Evolutionary conservation across 139 green algal species (phyloP).

Genomic region (Edaphochlamys debaryana): DNA sequence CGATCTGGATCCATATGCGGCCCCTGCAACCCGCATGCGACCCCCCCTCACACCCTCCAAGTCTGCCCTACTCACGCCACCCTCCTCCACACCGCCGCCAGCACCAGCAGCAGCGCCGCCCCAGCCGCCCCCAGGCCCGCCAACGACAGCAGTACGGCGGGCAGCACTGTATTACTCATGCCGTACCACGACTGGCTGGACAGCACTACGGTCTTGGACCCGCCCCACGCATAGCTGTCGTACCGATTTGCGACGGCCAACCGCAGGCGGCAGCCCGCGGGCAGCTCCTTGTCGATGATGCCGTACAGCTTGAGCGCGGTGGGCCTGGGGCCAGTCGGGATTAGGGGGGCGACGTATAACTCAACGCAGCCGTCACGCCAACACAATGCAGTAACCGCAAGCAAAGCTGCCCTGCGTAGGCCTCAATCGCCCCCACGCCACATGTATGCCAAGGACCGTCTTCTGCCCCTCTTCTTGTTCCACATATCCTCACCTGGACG

Average conservation of each 20-base stretch:
- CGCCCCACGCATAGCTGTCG: slow-evolving; percentile 17
- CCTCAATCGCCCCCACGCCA: too few relatives aligned
- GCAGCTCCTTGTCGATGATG: neutral
- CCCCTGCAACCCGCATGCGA: too few relatives aligned
- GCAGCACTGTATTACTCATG: neutral
- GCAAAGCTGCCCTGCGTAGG: neutral
- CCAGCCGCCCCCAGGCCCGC: neutral
- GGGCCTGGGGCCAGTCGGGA: slow-evolving; percentile 35
- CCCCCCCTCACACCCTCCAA: too few relatives aligned
- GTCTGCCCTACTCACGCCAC: too few relatives aligned
- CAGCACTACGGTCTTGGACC: neutral
- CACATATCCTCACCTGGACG: neutral
- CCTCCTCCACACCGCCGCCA: neutral
- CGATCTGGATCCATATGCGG: too few relatives aligned
- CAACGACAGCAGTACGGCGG: slow-evolving; percentile 2
- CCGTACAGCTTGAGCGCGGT: slow-evolving; percentile 13
- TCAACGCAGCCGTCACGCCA: neutral
- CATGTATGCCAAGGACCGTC: too few relatives aligned
- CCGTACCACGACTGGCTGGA: slow-evolving; percentile 28
- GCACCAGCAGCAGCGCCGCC: neutral
- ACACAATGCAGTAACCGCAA: neutral
- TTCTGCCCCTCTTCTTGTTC: neutral
- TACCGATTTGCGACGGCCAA: slow-evolving; percentile 26
- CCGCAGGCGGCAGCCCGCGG: slow-evolving; percentile 6
- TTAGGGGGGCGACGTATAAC: neutral